A percentile compares a stretch with the other conserved stretches of the same genome.
phyloP scores from a whole-genome alignment of 495 filamentous ascomycete species.

The Daldinia concentrica region DNA sequence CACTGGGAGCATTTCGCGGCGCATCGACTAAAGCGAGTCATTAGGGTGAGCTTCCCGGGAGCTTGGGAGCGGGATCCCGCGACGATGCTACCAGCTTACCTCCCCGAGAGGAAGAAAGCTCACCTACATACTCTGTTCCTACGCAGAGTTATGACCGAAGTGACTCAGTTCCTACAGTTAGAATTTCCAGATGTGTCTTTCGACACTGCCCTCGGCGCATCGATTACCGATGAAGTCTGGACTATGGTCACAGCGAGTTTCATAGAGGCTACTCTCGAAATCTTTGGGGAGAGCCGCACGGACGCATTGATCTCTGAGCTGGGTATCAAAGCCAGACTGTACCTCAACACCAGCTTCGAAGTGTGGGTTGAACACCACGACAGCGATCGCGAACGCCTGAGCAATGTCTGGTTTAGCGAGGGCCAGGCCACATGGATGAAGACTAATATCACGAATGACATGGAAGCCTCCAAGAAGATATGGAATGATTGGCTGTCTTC shows the following conservation, averaged over 20 bases:
- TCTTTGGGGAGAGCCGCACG: too few relatives aligned
- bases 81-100: neutral
- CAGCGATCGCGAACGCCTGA: neutral
- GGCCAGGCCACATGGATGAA: neutral
- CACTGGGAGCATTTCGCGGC: constrained; percentile 2
- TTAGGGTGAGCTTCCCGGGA: neutral
- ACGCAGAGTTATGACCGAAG: neutral
- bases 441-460: neutral
- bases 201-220: neutral
- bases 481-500: neutral
- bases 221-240: neutral
- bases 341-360: neutral
- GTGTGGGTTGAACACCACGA: neutral
- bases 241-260: neutral
- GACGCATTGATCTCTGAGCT: too few relatives aligned
- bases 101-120: neutral
- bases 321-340: neutral
- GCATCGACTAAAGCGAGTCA: neutral
- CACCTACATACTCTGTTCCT: neutral
- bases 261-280: neutral
- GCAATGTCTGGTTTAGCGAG: neutral
- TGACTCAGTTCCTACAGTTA: neutral
- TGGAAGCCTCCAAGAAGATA: neutral
- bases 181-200: neutral
- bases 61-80: neutral